Evolutionary conservation across 345 rosid species (phyloP).

Genomic region (Brassica juncea): DNA sequence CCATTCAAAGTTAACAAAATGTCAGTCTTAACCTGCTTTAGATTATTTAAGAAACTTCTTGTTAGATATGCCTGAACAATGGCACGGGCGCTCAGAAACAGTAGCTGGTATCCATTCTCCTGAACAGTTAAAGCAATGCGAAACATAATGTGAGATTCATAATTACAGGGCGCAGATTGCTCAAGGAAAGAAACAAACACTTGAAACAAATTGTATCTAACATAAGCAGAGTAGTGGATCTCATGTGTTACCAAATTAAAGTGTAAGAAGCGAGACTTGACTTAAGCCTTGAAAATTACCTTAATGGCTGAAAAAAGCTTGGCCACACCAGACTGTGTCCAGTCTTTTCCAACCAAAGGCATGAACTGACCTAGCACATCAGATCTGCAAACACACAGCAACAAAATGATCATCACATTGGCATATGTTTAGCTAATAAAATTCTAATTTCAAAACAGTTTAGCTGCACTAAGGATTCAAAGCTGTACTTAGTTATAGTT

Average conservation of each 20-base stretch:
- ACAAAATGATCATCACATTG: conserved; percentile 14
- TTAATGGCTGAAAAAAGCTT: conserved; percentile 87
- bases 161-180: background rate
- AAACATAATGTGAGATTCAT: conserved; percentile 15
- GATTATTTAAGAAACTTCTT: conserved; percentile 69
- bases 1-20: conserved; percentile 7
- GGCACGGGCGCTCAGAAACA: conserved; percentile 94
- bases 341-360: conserved; percentile 97
- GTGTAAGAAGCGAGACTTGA: conserved; percentile 10
- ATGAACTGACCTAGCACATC: conserved; percentile 95
- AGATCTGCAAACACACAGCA: conserved; percentile 59
- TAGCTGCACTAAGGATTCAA: background rate
- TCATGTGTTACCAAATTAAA: background rate
- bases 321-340: conserved; percentile 97
- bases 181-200: conserved; percentile 6
- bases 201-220: background rate
- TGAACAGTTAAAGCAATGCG: conserved; percentile 36
- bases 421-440: background rate
- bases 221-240: background rate
- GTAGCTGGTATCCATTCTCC: conserved; percentile 96
- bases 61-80: conserved; percentile 95
- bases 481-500: conserved; percentile 83
- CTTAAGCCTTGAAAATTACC: conserved; percentile 44
- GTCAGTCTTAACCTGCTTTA: conserved; percentile 69
- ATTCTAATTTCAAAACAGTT: conserved; percentile 9